Evolutionary conservation across 23 red algal genomes (phyloP), one percentile per base, ranked within the genome.

Genomic region (Gracilaria gracilis): DNA sequence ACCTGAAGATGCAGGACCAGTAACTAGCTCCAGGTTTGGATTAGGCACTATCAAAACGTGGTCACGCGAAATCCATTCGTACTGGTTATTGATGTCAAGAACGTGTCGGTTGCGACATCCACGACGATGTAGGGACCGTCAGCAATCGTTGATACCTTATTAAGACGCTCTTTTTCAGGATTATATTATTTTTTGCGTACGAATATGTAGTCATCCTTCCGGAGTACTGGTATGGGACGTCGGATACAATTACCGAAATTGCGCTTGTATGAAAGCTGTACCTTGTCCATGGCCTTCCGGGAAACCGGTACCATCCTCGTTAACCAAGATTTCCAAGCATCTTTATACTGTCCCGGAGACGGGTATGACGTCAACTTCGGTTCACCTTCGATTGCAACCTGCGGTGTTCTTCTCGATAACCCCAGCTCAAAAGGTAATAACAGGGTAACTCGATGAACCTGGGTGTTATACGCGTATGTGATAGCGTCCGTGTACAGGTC

Each of bases 401-500:
- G 44, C 16, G 44, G 37, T 7, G 44, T 34, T 54, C 25, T 54
- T 79, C 51, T 16, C 48, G 75, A 79, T 28, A 88, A 27, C 9
- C 49, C 67, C 48, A 88, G 51, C 84, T 88, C 84, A 32, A 74
- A 76, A 24, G 84, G 84, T 51, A 33, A 40, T 50, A 47, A 35
- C 35, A 27, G 29, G 44, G 66, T 88, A 32, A 35, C 70, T 47
- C 50, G 29, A 51, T 57, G 58, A 44, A 76, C 67, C 37, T 75
- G 84, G 36, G 84, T 71, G 66, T 88, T 88, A 62, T 75, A 88
- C 36, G 58, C 83, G 46, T 67, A 46, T 16, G 37, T 47, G 16
- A 57, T 53, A 16, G 84, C 48, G 53, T 31, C 62, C 11, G 44
- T 66, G 66, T 73, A 58, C 47, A 71, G 61, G 47, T 71, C 37